phyloP scores from a whole-genome alignment of 2,329 filamentous ascomycete species.

The Nemania serpens region DNA sequence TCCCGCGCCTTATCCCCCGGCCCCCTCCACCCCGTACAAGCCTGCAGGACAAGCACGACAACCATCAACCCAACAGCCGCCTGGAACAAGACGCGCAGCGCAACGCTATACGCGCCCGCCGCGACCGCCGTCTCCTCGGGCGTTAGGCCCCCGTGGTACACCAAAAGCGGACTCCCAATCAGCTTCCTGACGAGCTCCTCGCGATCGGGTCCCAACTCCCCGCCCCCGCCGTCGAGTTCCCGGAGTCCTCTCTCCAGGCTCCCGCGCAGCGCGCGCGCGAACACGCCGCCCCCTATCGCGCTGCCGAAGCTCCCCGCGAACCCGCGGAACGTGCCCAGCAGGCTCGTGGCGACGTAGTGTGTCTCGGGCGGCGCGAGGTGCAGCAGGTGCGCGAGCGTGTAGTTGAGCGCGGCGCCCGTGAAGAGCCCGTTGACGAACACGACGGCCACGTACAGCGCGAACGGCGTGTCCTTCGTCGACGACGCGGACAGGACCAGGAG shows the following conservation, averaged over 20 bases:
- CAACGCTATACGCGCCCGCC: slow-evolving; percentile 52
- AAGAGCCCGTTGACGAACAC: slow-evolving; percentile 74
- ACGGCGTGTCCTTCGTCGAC: slow-evolving; percentile 56
- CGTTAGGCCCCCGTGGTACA: slow-evolving; percentile 50
- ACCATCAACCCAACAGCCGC: slow-evolving; percentile 51
- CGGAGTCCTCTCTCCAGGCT: slow-evolving; percentile 63
- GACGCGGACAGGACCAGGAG: slow-evolving; percentile 61
- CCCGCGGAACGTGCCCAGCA: slow-evolving; percentile 79
- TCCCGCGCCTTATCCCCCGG: slow-evolving; percentile 56
- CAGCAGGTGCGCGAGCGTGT: slow-evolving; percentile 78
- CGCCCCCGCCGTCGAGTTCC: slow-evolving; percentile 48
- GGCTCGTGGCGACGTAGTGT: slow-evolving; percentile 76
- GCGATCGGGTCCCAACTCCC: no score
- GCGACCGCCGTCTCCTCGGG: slow-evolving; percentile 51
- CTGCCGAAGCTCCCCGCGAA: slow-evolving; percentile 83
- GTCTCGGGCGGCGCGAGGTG: slow-evolving; percentile 69
- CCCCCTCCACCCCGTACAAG: slow-evolving; percentile 56
- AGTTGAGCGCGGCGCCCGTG: slow-evolving; percentile 76
- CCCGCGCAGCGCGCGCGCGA: slow-evolving; percentile 63
- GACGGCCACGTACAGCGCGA: slow-evolving; percentile 59
- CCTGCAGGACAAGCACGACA: slow-evolving; percentile 53
- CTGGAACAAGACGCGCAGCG: slow-evolving; percentile 52
- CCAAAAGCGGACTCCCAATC: slow-evolving; percentile 56
- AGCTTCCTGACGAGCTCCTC: slow-evolving; percentile 53
- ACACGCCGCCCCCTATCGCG: slow-evolving; percentile 77